Base-by-base conservation (phyloP, 2,329 filamentous ascomycete genomes). In the Passalora sequoiae region DNA sequence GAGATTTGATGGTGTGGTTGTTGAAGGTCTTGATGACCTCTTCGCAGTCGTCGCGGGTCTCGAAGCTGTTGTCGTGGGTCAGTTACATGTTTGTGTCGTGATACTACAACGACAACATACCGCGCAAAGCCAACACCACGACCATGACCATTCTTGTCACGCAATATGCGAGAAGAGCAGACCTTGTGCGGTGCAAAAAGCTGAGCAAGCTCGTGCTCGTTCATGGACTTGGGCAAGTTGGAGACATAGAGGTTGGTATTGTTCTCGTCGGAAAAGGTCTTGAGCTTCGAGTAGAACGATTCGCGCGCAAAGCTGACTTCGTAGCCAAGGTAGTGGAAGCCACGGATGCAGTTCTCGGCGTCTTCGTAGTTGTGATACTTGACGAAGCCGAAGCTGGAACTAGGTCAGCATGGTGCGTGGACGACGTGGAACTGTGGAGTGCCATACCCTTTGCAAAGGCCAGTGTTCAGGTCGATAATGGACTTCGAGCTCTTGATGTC, bases 201-300 rank as follows among this genome's bases (percentile, higher is more conserved):
- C 52, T 78, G 81, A 60, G 81, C 83, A 56, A 87, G 77, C 66
- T 88, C 84, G 57, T 87, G 82, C 72, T 98, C 94, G 40, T 86
- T 94, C 76, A 94, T 81, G 51, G 83, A 80, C 68, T 91, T 89
- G 25, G 92, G 92, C 32, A 98, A 78, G 68, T 97, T 98, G 20
- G 94, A 98, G 51, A 97, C 89, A 68, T 98, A 98, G 51, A 98
- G 78, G 64, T 98, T 98, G 53, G 92, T 97, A 35, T 94, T 97
- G 30, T 69, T 62, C 40, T 85, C 86, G 60, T 98, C 91, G 43
- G 89, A 85, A 61, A 97, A 86, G 33, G 92, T 91, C 76, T 98
- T 97, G 59, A 98, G 84, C 57, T 94, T 89, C 55, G 89, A 58
- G 68, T 98, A 98, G 71, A 97, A 96, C 15, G 91, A 97, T 73